These are phyloP conservation scores for Leccinum fuscescens DNA, from an alignment of 1,284 basidiomycete genomes.

Conservation along the genomic window DNA sequence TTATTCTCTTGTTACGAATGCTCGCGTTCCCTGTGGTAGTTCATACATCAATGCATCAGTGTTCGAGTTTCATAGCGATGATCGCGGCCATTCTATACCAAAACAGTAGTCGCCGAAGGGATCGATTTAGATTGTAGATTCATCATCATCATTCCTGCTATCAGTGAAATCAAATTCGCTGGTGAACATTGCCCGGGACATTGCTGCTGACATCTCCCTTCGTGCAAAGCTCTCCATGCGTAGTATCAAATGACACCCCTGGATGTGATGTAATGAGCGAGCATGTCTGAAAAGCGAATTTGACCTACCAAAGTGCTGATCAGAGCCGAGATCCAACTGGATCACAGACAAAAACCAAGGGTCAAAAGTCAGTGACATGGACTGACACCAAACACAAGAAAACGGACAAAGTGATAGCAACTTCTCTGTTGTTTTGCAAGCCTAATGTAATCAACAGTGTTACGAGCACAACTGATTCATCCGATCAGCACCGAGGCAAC, in stretches of 20 bases:
- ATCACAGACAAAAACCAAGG: background rate
- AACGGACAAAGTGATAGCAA: slow-evolving; percentile 21
- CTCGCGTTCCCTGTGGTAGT: background rate
- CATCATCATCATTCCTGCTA: background rate
- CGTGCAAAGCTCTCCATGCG: slow-evolving; percentile 25
- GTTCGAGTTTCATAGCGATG: background rate
- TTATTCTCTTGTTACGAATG: background rate
- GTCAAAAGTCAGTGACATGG: slow-evolving; percentile 7
- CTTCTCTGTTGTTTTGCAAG: slow-evolving; percentile 10
- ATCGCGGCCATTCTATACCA: background rate
- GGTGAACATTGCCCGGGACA: slow-evolving; percentile 8
- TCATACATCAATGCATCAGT: background rate
- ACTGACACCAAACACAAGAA: background rate
- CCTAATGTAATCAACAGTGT: slow-evolving; percentile 5
- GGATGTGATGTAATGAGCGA: background rate
- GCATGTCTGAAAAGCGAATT: background rate
- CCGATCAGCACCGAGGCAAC: slow-evolving; percentile 1
- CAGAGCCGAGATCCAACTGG: slow-evolving; percentile 20
- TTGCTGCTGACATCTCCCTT: background rate
- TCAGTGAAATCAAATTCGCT: background rate
- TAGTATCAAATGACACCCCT: slow-evolving; percentile 24
- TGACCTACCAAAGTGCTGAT: slow-evolving; percentile 17
- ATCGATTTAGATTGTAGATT: background rate
- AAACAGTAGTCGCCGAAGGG: background rate
- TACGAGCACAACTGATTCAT: slow-evolving; percentile 11